A percentile compares a stretch with the other conserved stretches of the same genome.
Evolutionary conservation across 805 yeast genomes (phyloP).

Genomic region (Candida pseudofarinosa): DNA sequence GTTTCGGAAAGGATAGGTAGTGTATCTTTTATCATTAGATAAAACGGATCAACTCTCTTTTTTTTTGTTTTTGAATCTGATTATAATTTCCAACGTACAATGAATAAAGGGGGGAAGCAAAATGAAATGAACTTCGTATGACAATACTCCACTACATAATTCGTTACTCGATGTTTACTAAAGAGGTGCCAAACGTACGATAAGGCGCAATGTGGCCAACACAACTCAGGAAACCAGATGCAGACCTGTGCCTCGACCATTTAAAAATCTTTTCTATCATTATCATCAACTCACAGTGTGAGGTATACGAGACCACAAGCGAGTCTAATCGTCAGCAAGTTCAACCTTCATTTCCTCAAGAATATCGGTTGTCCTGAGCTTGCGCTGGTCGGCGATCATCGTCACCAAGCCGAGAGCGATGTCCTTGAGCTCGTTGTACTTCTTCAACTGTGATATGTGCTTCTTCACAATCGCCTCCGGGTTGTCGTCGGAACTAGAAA

Average conservation of each 20-base stretch:
- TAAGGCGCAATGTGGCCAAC: too few species aligned
- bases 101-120: background rate
- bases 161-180: too few species aligned
- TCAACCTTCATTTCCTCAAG: conserved; percentile 47
- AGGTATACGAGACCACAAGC: background rate
- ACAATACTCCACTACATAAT: background rate
- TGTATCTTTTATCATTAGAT: background rate
- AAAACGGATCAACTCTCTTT: background rate
- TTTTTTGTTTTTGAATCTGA: background rate
- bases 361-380: conserved; percentile 43
- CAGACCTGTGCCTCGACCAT: too few species aligned
- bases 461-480: conserved; percentile 44
- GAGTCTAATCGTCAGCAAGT: conserved; percentile 7
- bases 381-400: conserved; percentile 57
- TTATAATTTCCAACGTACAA: background rate
- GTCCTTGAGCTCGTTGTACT: conserved; percentile 63
- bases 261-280: background rate
- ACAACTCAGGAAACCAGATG: too few species aligned
- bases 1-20: background rate
- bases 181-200: too few species aligned
- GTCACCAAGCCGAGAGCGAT: conserved; percentile 53
- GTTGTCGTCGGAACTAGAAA: conserved; percentile 20
- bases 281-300: background rate
- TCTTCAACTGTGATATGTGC: conserved; percentile 51
- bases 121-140: background rate